Evolutionary conservation across 331 rosid species (phyloP).

Genomic region (Quercus tomentella): DNA sequence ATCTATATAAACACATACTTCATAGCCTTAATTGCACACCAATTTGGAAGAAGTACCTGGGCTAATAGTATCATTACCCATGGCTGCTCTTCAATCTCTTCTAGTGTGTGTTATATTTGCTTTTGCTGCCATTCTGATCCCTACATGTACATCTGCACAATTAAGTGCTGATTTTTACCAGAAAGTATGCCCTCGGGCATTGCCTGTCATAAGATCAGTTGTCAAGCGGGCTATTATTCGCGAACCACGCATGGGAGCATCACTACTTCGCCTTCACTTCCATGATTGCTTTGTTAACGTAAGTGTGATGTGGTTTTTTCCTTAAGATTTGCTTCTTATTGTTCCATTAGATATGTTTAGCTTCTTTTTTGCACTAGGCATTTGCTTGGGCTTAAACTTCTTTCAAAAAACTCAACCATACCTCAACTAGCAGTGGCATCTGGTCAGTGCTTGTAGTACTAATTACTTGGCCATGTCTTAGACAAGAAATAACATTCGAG

Average conservation of each 20-base stretch:
- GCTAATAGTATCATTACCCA: not conserved
- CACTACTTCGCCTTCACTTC: conserved; percentile 63
- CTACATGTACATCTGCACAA: conserved; percentile 15
- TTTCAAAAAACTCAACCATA: no score
- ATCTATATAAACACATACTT: conserved; percentile 25
- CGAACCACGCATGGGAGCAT: conserved; percentile 57
- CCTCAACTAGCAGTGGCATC: no score
- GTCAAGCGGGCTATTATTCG: conserved; percentile 24
- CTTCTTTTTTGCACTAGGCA: no score
- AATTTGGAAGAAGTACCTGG: not conserved
- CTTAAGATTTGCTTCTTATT: no score
- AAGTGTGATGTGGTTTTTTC: not conserved
- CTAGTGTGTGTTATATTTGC: conserved; percentile 11
- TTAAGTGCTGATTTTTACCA: conserved; percentile 37
- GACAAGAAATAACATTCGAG: no score
- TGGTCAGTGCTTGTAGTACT: no score
- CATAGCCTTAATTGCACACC: not conserved
- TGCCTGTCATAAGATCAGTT: conserved; percentile 29
- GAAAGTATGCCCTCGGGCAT: conserved; percentile 45
- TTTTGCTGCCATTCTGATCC: conserved; percentile 19
- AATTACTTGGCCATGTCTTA: no score
- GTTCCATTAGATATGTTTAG: no score
- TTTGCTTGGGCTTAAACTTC: no score
- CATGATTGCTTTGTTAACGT: conserved; percentile 74
- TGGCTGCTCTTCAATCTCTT: conserved; percentile 32